Evolutionary conservation across 768 basidiomycete species (phyloP), one percentile per base, ranked within the genome.

Genomic region (Fomitopsis pulvina): DNA sequence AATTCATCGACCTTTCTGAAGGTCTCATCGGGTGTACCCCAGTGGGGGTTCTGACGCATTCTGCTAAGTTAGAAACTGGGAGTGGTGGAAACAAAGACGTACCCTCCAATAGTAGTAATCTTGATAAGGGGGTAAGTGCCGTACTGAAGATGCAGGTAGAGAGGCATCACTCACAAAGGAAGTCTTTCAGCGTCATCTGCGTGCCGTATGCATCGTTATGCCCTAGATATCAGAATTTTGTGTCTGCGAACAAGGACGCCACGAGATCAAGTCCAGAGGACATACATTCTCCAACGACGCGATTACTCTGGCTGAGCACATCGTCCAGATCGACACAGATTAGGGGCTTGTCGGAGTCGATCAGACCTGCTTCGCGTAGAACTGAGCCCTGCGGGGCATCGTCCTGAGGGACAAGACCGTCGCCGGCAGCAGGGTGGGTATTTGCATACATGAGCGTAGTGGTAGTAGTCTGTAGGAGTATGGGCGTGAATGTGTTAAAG

Each of bases 61-160:
- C 14, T 3, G 28, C 21, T 9, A 28, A 21, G n/a, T 29, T 8
- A 29, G 38, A 37, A 26, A 28, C 40, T 26, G 22, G 24, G 40
- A 26, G 5, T 26, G 49, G 5, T 8, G 21, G 25, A 16, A 7
- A 48, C n/a, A 20, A 26, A 8, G 30, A 4, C 37, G 63, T 44
- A 77, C 85, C 73, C 83, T 85, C 85, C 85, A 87, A 60, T 83
- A 86, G 62, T 83, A 85, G 56, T 85, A 85, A 60, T 87, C 80
- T 82, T 39, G 9, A 10, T 43, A 9, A 14, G 16, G 4, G 4
- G 2, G n/a, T 16, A 16, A 25, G 25, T 43, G 34, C 21, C 32
- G n/a, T 28, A 9, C 24, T 26, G 10, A 26, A 12, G 9, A 26
- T 37, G 4, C 22, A 22, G 26, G 10, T 4, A 26, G 22, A 6